A percentile compares a stretch with the other conserved stretches of the same genome.
These are phyloP conservation scores for Candida germanica DNA, from an alignment of 805 yeast species.

Conservation along the genomic window DNA sequence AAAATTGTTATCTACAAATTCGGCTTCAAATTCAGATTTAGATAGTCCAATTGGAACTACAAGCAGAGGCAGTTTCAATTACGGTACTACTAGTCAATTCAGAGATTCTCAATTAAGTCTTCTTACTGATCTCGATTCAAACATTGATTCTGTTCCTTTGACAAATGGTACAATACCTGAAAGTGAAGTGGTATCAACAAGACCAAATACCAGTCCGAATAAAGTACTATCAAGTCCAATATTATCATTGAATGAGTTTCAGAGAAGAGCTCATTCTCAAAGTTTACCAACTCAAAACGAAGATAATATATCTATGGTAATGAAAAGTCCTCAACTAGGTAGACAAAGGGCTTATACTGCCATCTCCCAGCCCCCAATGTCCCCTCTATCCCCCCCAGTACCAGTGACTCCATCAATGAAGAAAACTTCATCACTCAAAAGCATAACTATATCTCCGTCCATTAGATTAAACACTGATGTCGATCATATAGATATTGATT, in stretches of 20 bases:
- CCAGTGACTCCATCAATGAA: conserved; percentile 12
- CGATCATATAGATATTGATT: conserved; percentile 11
- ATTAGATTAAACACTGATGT: conserved; percentile 14
- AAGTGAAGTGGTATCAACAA: background rate
- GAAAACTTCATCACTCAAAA: conserved; percentile 35
- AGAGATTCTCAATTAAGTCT: background rate
- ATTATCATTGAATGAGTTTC: conserved; percentile 23
- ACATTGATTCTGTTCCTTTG: background rate
- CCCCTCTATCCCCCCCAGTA: background rate
- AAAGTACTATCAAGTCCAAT: conserved; percentile 31
- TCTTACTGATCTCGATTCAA: background rate
- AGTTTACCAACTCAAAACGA: conserved; percentile 31
- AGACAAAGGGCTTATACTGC: conserved; percentile 16
- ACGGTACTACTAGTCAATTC: background rate
- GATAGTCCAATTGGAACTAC: background rate
- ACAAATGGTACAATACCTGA: background rate
- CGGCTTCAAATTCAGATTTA: conserved; percentile 1
- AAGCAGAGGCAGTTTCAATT: background rate
- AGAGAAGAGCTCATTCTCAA: conserved; percentile 30
- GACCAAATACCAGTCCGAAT: conserved; percentile 14
- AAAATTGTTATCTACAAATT: conserved; percentile 10
- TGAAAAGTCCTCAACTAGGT: conserved; percentile 4
- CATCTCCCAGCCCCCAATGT: conserved; percentile 1
- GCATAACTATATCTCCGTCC: conserved; percentile 39
- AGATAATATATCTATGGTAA: conserved; percentile 13